Evolutionary conservation across 108 stramenopile species (phyloP).

Genomic region (Epithemia pelagica): DNA sequence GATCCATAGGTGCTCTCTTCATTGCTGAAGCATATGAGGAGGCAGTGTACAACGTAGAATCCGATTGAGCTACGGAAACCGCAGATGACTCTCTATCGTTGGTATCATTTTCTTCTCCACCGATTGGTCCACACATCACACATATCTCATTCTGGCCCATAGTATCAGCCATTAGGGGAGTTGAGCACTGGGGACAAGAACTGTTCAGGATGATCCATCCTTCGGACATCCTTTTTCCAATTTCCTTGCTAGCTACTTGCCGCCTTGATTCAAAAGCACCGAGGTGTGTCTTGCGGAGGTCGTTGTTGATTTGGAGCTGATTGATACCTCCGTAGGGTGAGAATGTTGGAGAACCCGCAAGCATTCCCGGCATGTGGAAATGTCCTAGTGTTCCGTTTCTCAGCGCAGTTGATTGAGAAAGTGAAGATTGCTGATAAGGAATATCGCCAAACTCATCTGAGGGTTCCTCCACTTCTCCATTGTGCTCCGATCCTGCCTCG

Average conservation of each 20-base stretch:
- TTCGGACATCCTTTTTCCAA: conserved; percentile 39
- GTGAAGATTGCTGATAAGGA: neutral
- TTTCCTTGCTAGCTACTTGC: conserved; percentile 41
- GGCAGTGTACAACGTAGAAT: neutral
- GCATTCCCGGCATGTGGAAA: no score
- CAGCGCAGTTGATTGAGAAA: neutral
- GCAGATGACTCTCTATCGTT: neutral
- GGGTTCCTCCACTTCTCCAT: neutral
- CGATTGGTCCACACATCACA: conserved; percentile 27
- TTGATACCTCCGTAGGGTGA: no score
- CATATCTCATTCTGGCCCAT: conserved; percentile 32
- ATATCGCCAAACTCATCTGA: neutral
- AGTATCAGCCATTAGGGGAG: conserved; percentile 46
- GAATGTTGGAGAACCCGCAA: no score
- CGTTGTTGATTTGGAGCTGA: no score
- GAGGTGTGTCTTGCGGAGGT: conserved; percentile 5
- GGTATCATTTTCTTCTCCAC: neutral
- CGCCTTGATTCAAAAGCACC: conserved; percentile 37
- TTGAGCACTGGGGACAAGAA: conserved; percentile 41
- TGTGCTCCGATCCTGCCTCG: no score
- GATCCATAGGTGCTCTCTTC: neutral
- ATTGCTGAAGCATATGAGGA: neutral
- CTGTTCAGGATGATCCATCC: conserved; percentile 46
- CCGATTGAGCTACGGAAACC: neutral
- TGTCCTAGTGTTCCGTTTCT: no score